A percentile compares a stretch with the other conserved stretches of the same genome.
These are phyloP conservation scores for Silene coronaria DNA, from an alignment of 179 eudicot species.

Conservation along the genomic window DNA sequence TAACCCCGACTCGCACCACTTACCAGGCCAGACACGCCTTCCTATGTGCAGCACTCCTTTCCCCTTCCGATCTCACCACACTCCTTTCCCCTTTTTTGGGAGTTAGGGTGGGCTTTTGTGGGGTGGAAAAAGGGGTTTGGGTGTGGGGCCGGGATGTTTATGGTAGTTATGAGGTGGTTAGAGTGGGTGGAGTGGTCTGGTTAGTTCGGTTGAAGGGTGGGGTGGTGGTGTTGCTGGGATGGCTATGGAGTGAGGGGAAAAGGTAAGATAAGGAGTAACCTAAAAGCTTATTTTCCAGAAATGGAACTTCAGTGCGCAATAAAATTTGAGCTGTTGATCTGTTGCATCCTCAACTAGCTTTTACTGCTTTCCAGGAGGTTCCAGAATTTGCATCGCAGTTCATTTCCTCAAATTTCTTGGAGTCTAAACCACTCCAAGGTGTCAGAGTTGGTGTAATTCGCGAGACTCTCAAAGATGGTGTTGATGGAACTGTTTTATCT, in stretches of 20 bases:
- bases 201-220: neutral
- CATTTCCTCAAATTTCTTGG: slow-evolving; percentile 42
- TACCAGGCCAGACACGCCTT: neutral
- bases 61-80: neutral
- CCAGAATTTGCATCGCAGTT: slow-evolving; percentile 68
- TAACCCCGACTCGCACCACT: neutral
- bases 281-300: neutral
- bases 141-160: neutral
- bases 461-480: slow-evolving; percentile 89
- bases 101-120: neutral
- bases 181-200: neutral
- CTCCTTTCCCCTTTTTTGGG: neutral
- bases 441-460: slow-evolving; percentile 76
- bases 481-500: slow-evolving; percentile 61
- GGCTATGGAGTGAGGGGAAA: neutral
- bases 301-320: neutral
- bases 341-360: slow-evolving; percentile 11
- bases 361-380: slow-evolving; percentile 52
- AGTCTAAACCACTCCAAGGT: slow-evolving; percentile 80
- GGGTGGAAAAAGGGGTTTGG: neutral
- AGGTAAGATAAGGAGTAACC: neutral
- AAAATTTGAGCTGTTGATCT: neutral
- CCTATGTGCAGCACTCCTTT: neutral
- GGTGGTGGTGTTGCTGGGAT: neutral
- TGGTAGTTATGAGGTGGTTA: neutral